Evolutionary conservation across 2,329 filamentous ascomycete genomes (phyloP).

Genomic region (Aspergillus pseudoviridinutans): DNA sequence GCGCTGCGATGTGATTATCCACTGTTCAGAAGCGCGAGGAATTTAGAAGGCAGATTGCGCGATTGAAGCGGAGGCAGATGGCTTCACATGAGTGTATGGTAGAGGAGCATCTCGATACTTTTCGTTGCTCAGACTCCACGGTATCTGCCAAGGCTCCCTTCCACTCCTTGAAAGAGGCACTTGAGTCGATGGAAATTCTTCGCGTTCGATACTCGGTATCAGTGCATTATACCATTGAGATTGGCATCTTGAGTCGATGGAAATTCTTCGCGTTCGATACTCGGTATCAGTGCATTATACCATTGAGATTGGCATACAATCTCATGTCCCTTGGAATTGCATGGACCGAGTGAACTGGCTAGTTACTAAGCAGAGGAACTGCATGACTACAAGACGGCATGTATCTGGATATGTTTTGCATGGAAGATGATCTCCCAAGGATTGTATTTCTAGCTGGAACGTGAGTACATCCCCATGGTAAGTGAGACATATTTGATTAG

Average conservation of each 20-base stretch:
- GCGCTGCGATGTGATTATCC: no score
- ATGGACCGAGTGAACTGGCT: neutral
- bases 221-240: neutral
- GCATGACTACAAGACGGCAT: no score
- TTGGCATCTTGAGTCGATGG: neutral
- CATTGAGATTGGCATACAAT: neutral
- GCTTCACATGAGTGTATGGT: neutral
- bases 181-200: neutral
- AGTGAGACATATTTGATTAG: neutral
- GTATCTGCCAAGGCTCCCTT: neutral
- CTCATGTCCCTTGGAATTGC: neutral
- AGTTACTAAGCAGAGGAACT: no score
- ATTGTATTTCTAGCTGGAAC: neutral
- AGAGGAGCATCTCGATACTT: neutral
- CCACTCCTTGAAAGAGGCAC: neutral
- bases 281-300: neutral
- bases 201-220: neutral
- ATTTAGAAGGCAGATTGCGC: no score
- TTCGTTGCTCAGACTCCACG: neutral
- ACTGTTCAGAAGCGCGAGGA: no score
- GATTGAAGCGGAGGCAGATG: neutral
- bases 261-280: no score
- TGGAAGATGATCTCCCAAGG: neutral
- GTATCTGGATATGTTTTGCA: neutral
- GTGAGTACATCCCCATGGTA: neutral